Conservation (phyloP, 805 yeast genomes). For the Kazachstania kunashirensis region DNA sequence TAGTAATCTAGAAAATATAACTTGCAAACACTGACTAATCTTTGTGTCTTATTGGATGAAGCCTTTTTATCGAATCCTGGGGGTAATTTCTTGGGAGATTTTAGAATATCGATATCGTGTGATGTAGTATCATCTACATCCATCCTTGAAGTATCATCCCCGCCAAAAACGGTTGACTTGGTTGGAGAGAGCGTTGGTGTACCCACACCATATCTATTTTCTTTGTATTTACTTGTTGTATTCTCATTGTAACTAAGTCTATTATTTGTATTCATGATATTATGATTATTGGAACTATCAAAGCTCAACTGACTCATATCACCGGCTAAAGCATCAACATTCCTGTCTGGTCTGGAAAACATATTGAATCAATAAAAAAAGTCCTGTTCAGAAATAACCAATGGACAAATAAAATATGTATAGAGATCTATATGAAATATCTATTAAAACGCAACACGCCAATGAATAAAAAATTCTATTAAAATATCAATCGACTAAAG, state of each 20-base stretch:
- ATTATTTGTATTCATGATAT: constrained; percentile 1
- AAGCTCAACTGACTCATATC: constrained; percentile 29
- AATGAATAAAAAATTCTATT: too few species aligned
- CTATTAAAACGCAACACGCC: too few species aligned
- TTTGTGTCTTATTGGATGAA: constrained; percentile 62
- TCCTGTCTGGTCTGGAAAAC: constrained; percentile 23
- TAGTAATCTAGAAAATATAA: constrained; percentile 90
- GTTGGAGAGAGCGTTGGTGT: constrained; percentile 26
- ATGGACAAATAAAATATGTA: too few species aligned
- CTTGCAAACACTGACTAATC: constrained; percentile 86
- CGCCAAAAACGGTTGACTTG: constrained; percentile 19
- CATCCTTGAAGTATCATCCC: constrained; percentile 27
- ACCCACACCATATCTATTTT: constrained; percentile 5
- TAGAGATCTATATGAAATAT: too few species aligned
- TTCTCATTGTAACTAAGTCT: constrained; percentile 2
- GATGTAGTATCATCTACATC: constrained; percentile 25
- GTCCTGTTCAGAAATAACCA: too few species aligned
- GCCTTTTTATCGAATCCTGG: constrained; percentile 49
- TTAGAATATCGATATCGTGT: constrained; percentile 18
- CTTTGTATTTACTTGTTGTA: constrained; percentile 17
- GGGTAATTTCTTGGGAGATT: constrained; percentile 31
- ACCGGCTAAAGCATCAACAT: constrained; percentile 28
- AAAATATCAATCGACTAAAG: too few species aligned
- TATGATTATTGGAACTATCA: constrained; percentile 12
- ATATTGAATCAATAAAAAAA: too few species aligned